Conservation (phyloP, 2,329 filamentous ascomycete genomes). For the Fusarium bactridioides region DNA sequence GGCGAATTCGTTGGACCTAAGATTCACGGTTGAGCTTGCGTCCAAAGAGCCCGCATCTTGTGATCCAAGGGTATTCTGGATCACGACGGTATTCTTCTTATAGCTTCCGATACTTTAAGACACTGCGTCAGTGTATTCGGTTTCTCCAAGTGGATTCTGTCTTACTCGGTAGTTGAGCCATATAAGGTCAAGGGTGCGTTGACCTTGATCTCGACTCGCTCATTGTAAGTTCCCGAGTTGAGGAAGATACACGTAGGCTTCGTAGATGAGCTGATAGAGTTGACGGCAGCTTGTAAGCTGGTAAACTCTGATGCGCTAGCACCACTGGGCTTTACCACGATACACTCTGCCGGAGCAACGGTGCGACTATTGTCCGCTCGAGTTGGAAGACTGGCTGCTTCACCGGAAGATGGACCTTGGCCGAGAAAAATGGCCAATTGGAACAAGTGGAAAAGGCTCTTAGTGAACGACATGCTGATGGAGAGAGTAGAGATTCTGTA, state of each 20-base stretch:
- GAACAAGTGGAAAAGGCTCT: not conserved
- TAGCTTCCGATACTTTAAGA: not conserved
- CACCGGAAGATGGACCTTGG: fast-evolving
- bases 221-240: not conserved
- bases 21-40: not conserved
- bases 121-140: fast-evolving
- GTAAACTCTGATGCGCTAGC: not conserved
- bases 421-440: not conserved
- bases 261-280: not conserved
- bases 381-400: not conserved
- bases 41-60: not conserved
- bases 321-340: not conserved
- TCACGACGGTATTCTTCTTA: fast-evolving
- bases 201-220: not conserved
- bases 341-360: not conserved
- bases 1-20: not conserved
- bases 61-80: not conserved
- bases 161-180: not conserved
- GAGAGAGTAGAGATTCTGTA: not conserved
- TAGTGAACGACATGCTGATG: not conserved
- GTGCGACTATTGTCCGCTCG: not conserved
- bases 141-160: too few relatives aligned
- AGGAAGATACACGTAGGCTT: not conserved
- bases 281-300: not conserved
- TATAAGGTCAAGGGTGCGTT: not conserved